Percentiles rank a stretch among this genome's conserved stretches.
phyloP scores from a whole-genome alignment of 1,139 yeast species.

The Zygoascus hellenicus region DNA sequence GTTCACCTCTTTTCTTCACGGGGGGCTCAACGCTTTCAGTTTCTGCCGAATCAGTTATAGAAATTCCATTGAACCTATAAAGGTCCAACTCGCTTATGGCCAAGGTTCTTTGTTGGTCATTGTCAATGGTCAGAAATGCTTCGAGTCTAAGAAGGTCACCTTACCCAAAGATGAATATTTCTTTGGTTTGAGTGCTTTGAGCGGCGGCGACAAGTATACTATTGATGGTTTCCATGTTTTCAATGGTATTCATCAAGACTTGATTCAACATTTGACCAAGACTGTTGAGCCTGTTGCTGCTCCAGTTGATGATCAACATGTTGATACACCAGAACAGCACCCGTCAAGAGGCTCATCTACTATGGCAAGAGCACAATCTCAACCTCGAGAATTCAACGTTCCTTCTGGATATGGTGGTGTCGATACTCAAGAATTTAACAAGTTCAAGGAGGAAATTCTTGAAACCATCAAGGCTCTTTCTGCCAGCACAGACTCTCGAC shows the following conservation, averaged over 20 bases:
- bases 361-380: constrained; percentile 8
- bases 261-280: constrained; percentile 14
- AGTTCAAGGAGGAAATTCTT: constrained; percentile 17
- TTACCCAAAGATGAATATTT: constrained; percentile 29
- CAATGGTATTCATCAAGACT: neutral
- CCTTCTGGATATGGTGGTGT: neutral
- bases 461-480: constrained; percentile 16
- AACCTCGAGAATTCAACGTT: neutral
- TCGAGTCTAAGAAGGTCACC: constrained; percentile 30
- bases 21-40: constrained; percentile 30
- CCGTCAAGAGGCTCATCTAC: constrained; percentile 5
- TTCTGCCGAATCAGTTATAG: constrained; percentile 35
- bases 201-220: constrained; percentile 21
- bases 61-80: constrained; percentile 30
- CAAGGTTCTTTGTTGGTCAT: constrained; percentile 32
- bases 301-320: neutral
- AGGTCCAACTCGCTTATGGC: constrained; percentile 32
- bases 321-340: constrained; percentile 5
- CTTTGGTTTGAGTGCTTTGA: constrained; percentile 35
- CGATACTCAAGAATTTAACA: constrained; percentile 10
- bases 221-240: constrained; percentile 33
- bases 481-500: constrained; percentile 12
- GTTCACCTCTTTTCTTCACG: constrained; percentile 15
- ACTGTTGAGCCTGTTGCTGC: constrained; percentile 15
- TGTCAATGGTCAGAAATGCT: constrained; percentile 37